phyloP scores from a whole-genome alignment of 2,329 filamentous ascomycete species.

The Aspergillus tamarii region DNA sequence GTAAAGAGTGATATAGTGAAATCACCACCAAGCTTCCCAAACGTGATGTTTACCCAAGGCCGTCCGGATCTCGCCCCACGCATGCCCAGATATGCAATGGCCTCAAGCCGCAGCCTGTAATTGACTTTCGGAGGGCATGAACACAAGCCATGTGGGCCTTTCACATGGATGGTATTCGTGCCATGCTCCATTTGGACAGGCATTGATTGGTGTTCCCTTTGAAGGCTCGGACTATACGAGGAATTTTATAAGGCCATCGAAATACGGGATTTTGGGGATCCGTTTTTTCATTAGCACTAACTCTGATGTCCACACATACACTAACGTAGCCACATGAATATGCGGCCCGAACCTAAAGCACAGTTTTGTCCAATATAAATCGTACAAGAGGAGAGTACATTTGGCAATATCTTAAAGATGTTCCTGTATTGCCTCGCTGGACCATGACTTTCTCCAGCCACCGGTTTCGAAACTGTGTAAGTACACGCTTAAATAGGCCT shows the following conservation, averaged over 20 bases:
- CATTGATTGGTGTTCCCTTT: neutral
- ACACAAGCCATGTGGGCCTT: neutral
- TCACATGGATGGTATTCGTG: neutral
- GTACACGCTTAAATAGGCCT: constrained; percentile 17
- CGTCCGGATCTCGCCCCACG: too few relatives aligned
- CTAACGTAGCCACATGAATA: neutral
- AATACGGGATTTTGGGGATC: neutral
- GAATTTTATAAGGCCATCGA: neutral
- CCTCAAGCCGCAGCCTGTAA: neutral
- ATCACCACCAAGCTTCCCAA: too few relatives aligned
- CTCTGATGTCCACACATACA: neutral
- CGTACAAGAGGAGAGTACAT: too few relatives aligned
- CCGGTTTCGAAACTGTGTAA: constrained; percentile 12
- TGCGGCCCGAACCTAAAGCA: too few relatives aligned
- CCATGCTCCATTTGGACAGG: neutral
- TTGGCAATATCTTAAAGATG: neutral
- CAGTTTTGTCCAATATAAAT: too few relatives aligned
- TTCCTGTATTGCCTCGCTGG: neutral
- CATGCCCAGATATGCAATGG: neutral
- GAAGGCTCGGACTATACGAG: neutral
- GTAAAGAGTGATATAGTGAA: too few relatives aligned
- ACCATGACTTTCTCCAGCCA: neutral
- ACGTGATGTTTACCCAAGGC: too few relatives aligned
- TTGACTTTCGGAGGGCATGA: neutral
- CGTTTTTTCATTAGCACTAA: neutral